Percentiles rank a stretch among this genome's conserved stretches.
Conservation (phyloP, 2,329 filamentous ascomycete species). For the Exserohilum turcica region DNA sequence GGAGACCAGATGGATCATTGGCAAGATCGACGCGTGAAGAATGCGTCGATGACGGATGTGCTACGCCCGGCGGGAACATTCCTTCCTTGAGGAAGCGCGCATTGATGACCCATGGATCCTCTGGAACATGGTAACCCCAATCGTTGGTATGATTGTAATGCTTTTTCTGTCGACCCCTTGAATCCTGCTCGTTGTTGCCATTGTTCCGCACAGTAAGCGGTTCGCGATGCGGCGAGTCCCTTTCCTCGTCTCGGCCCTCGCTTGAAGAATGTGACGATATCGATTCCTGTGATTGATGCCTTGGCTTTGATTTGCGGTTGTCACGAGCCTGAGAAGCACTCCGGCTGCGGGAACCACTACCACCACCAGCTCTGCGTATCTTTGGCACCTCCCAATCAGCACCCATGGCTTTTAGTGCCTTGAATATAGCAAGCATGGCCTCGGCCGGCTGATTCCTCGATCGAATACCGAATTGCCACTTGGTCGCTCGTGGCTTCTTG, state of each 20-base stretch:
- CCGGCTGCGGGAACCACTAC: constrained; percentile 44
- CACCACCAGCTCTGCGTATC: constrained; percentile 48
- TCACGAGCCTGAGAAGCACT: constrained; percentile 35
- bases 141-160: constrained; percentile 55
- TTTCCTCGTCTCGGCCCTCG: constrained; percentile 23
- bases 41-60: constrained; percentile 57
- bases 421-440: constrained; percentile 93
- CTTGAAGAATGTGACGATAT: constrained; percentile 40
- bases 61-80: constrained; percentile 62
- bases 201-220: constrained; percentile 41
- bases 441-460: constrained; percentile 93
- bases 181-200: constrained; percentile 20
- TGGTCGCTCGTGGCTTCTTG: constrained; percentile 79
- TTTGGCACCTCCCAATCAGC: constrained; percentile 77
- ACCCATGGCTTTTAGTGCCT: constrained; percentile 83
- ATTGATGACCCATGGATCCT: constrained; percentile 92
- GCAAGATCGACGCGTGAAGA: constrained; percentile 55
- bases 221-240: constrained; percentile 28
- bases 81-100: constrained; percentile 86
- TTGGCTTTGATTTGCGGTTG: constrained; percentile 42
- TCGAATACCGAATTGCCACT: constrained; percentile 98
- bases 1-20: constrained; percentile 30
- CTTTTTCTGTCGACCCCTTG: constrained; percentile 48
- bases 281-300: constrained; percentile 37
- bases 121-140: constrained; percentile 79